Base-by-base conservation (phyloP, 352 stramenopile species). In the Thraustotheca clavata region DNA sequence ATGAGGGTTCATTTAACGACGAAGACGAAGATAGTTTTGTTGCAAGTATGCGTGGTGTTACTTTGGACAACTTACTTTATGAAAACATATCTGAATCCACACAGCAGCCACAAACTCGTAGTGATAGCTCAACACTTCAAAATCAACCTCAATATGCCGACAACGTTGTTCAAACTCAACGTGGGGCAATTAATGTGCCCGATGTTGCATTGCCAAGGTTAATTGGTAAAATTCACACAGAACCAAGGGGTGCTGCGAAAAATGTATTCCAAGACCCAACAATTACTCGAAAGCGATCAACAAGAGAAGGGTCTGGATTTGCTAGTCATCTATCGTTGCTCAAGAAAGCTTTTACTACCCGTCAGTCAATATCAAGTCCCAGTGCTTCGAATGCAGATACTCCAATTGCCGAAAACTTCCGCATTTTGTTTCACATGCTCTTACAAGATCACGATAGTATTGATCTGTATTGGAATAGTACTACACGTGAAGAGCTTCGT, bases 381-480 rank as follows among this genome's bases (percentile, higher is more conserved):
- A 32, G 62, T 22, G 38, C 54, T 16, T 49, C 18, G 2, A 26
- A 12, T 18, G 33, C 8, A 34, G 59, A 22, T 27, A 67, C 22
- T 9, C 11, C 49, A 1, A n/a, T n/a, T n/a, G 74, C 76, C 22
- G 91, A 98, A 59, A 98, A 98, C 70, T 98, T 98, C 62, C 75
- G 83, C n/a, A 73, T 97, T 7, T 77, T 98, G 32, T 98, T 98
- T 71, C 88, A 96, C 72, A 89, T 96, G 67, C 75, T 98, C 4
- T 83, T 75, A n/a, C 70, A 94, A 59, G 90, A 98, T 54, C 92
- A 98, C 68, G 75, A 91, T 47, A 71, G 84, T 2, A 80, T 97
- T 6, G 89, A 98, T 63, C 71, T 98, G 49, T 93, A 98, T 61
- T 99, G 95, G 95, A 98, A 93, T 67, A 74, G 86, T 27, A 70